A percentile compares a stretch with the other conserved stretches of the same genome.
These are phyloP conservation scores for Fabrea salina DNA, from an alignment of 169 alveolate genomes.

Conservation along the genomic window DNA sequence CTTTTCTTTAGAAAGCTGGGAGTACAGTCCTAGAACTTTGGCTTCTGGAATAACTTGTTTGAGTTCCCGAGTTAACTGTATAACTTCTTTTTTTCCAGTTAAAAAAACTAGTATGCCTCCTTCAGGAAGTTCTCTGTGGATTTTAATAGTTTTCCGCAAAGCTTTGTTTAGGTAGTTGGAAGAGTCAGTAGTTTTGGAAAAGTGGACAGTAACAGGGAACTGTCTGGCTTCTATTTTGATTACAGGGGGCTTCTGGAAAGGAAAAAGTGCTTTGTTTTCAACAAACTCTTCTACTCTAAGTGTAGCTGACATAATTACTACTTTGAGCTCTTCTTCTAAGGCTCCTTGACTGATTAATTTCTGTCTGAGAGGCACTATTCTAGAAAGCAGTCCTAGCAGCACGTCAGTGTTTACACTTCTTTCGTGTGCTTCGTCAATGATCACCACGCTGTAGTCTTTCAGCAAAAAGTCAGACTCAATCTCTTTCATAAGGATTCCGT, in stretches of 20 bases:
- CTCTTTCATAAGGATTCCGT: conserved; percentile 97
- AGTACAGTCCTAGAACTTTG: conserved; percentile 83
- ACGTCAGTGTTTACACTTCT: conserved; percentile 98
- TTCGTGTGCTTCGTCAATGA: conserved; percentile 99
- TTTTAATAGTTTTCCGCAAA: conserved; percentile 82
- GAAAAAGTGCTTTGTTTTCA: conserved; percentile 84
- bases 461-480: conserved; percentile 86
- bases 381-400: conserved; percentile 94
- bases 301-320: conserved; percentile 99
- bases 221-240: conserved; percentile 88
- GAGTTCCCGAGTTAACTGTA: conserved; percentile 79
- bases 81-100: conserved; percentile 95
- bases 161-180: conserved; percentile 88
- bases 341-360: conserved; percentile 54
- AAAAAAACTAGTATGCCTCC: conserved; percentile 98
- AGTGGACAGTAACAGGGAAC: conserved; percentile 89
- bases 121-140: conserved; percentile 92
- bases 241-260: conserved; percentile 84
- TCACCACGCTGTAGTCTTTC: conserved; percentile 92
- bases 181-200: conserved; percentile 77
- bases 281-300: conserved; percentile 90
- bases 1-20: conserved; percentile 82
- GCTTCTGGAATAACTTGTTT: conserved; percentile 60
- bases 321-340: conserved; percentile 78
- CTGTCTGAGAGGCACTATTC: conserved; percentile 88